Evolutionary conservation across 225 moss, liverwort and hornwort species (phyloP).

Genomic region (Marchantia polymorpha): DNA sequence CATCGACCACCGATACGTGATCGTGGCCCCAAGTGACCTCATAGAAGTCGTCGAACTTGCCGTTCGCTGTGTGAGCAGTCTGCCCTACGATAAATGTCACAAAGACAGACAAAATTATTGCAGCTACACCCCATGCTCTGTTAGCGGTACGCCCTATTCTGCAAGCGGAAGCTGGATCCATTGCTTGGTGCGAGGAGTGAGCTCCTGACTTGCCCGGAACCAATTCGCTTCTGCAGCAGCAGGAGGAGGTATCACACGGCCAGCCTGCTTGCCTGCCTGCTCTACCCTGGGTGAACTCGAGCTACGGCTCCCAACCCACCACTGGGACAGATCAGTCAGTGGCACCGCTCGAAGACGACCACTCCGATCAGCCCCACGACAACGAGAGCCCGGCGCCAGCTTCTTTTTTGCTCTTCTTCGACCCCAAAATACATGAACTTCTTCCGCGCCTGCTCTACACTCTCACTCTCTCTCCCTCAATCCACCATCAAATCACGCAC

Average conservation of each 20-base stretch:
- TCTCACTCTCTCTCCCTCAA: no score
- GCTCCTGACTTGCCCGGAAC: not conserved
- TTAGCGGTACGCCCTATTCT: not conserved
- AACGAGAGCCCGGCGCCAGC: no score
- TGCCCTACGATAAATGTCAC: not conserved
- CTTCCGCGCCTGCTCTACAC: no score
- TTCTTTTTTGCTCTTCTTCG: no score
- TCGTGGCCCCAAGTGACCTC: conserved; percentile 27
- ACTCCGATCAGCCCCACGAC: not conserved
- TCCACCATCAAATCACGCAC: not conserved
- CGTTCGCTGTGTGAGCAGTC: not conserved
- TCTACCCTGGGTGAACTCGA: not conserved
- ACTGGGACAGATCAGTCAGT: not conserved
- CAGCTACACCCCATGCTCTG: not conserved
- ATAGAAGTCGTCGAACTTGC: conserved; percentile 28
- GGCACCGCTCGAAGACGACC: not conserved
- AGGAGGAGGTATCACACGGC: not conserved
- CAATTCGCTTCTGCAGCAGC: not conserved
- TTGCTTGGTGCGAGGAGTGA: not conserved
- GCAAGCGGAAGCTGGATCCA: not conserved
- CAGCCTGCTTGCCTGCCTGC: not conserved
- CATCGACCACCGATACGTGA: conserved; percentile 18
- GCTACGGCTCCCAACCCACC: not conserved
- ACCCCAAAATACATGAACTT: no score
- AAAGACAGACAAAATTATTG: not conserved